Conservation (phyloP, 306 rosid species). For the Vigna reflexopilosa region DNA sequence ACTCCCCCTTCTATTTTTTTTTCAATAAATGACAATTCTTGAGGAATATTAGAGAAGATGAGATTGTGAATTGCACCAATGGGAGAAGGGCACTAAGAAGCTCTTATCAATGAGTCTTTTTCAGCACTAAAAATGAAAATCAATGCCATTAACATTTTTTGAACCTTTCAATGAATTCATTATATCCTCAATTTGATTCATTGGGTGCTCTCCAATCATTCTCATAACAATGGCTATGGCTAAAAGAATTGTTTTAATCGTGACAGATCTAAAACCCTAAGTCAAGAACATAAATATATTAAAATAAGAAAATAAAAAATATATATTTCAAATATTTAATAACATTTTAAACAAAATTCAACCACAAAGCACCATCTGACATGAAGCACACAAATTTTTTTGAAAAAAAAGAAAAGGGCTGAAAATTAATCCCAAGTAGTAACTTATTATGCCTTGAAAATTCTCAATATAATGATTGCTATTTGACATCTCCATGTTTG, state of each 20-base stretch:
- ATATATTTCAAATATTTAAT: too few relatives aligned
- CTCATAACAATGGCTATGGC: neutral
- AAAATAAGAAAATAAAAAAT: too few relatives aligned
- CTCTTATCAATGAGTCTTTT: neutral
- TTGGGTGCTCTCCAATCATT: neutral
- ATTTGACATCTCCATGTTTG: neutral
- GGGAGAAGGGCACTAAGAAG: neutral
- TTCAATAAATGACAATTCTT: too few relatives aligned
- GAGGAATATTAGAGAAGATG: too few relatives aligned
- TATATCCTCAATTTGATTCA: conserved; percentile 5
- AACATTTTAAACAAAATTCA: too few relatives aligned
- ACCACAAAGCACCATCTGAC: neutral
- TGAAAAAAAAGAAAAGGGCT: too few relatives aligned
- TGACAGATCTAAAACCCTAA: too few relatives aligned
- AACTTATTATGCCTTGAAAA: neutral
- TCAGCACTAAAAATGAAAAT: neutral
- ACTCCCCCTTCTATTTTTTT: neutral
- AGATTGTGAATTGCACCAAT: neutral
- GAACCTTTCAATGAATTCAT: neutral
- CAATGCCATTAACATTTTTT: neutral
- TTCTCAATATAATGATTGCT: conserved; percentile 13
- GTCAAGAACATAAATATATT: too few relatives aligned
- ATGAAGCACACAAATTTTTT: too few relatives aligned
- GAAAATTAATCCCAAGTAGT: neutral
- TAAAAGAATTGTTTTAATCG: neutral